Percentiles rank a stretch among this genome's conserved stretches.
phyloP scores from a whole-genome alignment of 805 yeast species.

The Yarrowia porcina region DNA sequence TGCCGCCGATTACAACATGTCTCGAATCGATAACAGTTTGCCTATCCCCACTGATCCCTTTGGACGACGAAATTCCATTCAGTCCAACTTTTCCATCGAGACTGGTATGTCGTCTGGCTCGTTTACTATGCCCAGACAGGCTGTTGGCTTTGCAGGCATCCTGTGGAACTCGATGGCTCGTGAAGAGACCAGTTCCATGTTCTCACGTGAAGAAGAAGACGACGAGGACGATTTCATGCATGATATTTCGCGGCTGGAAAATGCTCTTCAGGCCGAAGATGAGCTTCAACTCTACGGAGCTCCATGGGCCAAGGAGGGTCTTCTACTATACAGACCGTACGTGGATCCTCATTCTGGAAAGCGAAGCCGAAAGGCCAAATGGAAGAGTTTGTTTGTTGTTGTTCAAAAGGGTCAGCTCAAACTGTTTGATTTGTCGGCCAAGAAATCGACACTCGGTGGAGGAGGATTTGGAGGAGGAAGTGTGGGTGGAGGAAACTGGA shows the following conservation, averaged over 20 bases:
- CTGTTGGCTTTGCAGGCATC: conserved; percentile 38
- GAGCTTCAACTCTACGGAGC: conserved; percentile 66
- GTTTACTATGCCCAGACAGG: conserved; percentile 35
- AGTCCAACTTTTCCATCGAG: conserved; percentile 42
- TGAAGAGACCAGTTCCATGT: conserved; percentile 30
- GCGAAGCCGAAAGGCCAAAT: conserved; percentile 37
- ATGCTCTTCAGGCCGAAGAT: conserved; percentile 52
- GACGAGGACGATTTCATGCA: conserved; percentile 32
- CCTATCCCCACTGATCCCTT: not conserved
- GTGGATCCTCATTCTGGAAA: conserved; percentile 34
- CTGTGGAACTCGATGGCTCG: conserved; percentile 35
- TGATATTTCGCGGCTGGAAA: conserved; percentile 34
- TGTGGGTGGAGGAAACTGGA: conserved; percentile 67
- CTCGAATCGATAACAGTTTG: conserved; percentile 6
- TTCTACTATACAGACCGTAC: conserved; percentile 43
- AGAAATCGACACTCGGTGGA: conserved; percentile 11
- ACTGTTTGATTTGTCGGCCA: conserved; percentile 42
- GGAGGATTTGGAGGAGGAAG: conserved; percentile 33
- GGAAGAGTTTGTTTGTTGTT: conserved; percentile 58
- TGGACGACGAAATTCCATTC: conserved; percentile 30
- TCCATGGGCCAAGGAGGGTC: conserved; percentile 76
- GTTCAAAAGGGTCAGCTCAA: conserved; percentile 64
- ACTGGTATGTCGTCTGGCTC: conserved; percentile 33
- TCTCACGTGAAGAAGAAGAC: conserved; percentile 32
- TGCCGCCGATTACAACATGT: conserved; percentile 7